phyloP scores from a whole-genome alignment of 2,329 filamentous ascomycete genomes.

The Trichoderma asperellum region DNA sequence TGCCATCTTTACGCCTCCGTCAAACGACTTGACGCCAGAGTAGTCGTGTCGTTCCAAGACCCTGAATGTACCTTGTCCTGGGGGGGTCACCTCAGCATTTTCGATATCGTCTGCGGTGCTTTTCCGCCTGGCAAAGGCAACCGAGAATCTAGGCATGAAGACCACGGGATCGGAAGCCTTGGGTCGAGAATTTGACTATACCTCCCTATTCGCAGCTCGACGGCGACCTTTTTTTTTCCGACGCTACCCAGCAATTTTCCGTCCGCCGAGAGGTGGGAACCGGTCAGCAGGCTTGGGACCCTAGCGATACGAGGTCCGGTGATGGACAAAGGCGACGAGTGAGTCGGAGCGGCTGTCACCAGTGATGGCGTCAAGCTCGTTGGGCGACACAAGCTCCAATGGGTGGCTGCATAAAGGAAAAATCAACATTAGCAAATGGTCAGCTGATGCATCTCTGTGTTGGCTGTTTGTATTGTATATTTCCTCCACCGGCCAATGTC shows the following conservation, averaged over 20 bases:
- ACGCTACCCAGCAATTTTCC: constrained; percentile 22
- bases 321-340: constrained; percentile 19
- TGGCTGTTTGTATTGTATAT: neutral
- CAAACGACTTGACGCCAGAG: constrained; percentile 52
- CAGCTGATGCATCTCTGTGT: constrained; percentile 5
- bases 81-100: constrained; percentile 50
- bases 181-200: constrained; percentile 13
- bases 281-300: constrained; percentile 18
- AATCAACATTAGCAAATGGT: constrained; percentile 23
- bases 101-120: constrained; percentile 60
- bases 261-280: constrained; percentile 23
- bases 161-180: constrained; percentile 34
- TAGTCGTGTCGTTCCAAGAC: constrained; percentile 60
- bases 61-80: constrained; percentile 58
- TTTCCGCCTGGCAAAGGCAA: constrained; percentile 63
- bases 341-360: constrained; percentile 24
- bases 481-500: neutral
- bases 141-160: constrained; percentile 67
- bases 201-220: constrained; percentile 25
- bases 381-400: constrained; percentile 26
- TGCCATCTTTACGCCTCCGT: constrained; percentile 52
- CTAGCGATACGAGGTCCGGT: constrained; percentile 28
- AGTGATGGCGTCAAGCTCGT: constrained; percentile 27
- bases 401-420: constrained; percentile 27
- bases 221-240: constrained; percentile 24